These are phyloP conservation scores for Lathyrus oleraceus DNA, from an alignment of 306 rosid genomes.

Conservation along the genomic window DNA sequence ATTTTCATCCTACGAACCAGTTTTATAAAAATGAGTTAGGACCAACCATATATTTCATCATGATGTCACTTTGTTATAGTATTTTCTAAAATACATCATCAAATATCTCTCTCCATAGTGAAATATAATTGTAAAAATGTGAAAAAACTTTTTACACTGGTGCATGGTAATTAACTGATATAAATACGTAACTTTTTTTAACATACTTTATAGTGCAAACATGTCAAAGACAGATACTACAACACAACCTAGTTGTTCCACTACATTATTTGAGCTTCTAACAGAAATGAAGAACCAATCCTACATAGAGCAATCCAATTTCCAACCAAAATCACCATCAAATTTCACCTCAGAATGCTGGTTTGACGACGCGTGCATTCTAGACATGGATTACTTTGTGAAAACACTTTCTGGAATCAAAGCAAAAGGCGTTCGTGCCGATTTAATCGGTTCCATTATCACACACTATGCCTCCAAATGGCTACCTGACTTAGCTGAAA, in stretches of 20 bases:
- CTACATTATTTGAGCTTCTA: slow-evolving; percentile 31
- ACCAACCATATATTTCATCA: not conserved
- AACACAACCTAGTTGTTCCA: not conserved
- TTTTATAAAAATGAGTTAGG: no score
- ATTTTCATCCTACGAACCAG: no score
- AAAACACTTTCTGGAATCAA: slow-evolving; percentile 80
- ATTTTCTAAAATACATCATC: not conserved
- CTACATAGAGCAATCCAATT: slow-evolving; percentile 34
- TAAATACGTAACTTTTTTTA: not conserved
- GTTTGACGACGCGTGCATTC: slow-evolving; percentile 83
- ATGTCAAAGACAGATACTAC: slow-evolving; percentile 28
- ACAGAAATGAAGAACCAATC: slow-evolving; percentile 43
- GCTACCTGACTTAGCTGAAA: slow-evolving; percentile 75
- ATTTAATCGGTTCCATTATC: slow-evolving; percentile 79
- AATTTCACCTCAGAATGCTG: slow-evolving; percentile 67
- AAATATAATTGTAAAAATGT: not conserved
- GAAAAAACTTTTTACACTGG: not conserved
- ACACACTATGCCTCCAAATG: slow-evolving; percentile 92
- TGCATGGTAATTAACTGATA: not conserved
- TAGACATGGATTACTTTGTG: slow-evolving; percentile 95
- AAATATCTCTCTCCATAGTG: not conserved
- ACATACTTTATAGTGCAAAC: slow-evolving; percentile 6
- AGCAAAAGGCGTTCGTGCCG: slow-evolving; percentile 78
- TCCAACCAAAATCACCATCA: slow-evolving; percentile 53
- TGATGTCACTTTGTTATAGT: not conserved